Base-by-base conservation (phyloP, 2,329 filamentous ascomycete species). In the Plenodomus biglobosus region DNA sequence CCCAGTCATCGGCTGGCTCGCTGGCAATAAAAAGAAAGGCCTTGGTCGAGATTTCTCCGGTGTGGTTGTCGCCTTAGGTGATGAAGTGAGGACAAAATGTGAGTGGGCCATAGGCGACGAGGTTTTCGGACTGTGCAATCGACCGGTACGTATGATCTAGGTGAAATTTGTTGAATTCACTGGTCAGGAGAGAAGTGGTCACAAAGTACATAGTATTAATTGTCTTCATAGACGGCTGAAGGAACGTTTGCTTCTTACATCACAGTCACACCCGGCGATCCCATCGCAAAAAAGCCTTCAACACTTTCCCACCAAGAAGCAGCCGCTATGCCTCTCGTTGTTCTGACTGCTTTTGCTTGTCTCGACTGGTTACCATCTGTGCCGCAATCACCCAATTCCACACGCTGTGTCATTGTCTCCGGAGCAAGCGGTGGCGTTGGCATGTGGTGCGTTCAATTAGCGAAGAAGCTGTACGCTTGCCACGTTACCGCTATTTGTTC, bases 401-500 rank as follows among this genome's bases (percentile, higher is more conserved):
- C 42, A 22, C 53, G 62, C 11, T 58, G 61, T 13, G 59, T 69
- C 3, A 52, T 65, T 27, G 61, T 70, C 6, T 39, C 61, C 3
- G 68, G 68, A 2, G 66, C 65, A 7, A 68, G 65, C 46, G 61
- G 64, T 5, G 68, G 67, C n/a, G 61, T 64, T 21, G 68, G 68
- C 8, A 61, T 60, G 38, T 69, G 71, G 55, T 55, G 55, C 20
- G 73, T 77, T 0, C 65, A 73, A 32, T 63, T 55, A 69, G 78
- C 52, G 70, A 75, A 35, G 52, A 66, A 42, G 62, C 37, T 66
- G 3, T 61, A 61, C 21, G 68, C 57, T 0, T 78, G 77, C 2
- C 61, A 67, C 40, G 72, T 82, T 1, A 74, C 75, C 1, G 79
- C 66, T 0, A 72, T 80, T 10, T 82, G 79, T 59, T 80, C 77